A percentile compares a stretch with the other conserved stretches of the same genome.
Conservation (phyloP, 1,284 basidiomycete species). For the Austroboletus niveus region DNA sequence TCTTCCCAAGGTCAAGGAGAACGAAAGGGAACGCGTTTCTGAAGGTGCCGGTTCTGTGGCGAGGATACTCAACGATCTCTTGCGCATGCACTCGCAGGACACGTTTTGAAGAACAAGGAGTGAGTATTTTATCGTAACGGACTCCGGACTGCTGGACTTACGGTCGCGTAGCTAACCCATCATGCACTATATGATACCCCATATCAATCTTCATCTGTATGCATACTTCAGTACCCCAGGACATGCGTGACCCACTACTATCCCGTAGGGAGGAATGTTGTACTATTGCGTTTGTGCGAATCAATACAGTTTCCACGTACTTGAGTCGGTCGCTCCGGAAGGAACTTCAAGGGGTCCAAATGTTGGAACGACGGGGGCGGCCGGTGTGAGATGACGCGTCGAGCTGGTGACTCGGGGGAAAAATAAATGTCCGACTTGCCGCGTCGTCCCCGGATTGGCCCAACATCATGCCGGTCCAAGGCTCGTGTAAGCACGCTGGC, state of each 20-base stretch:
- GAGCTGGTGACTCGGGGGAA: too few relatives aligned
- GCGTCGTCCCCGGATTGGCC: too few relatives aligned
- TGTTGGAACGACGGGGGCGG: too few relatives aligned
- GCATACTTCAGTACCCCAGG: slow-evolving; percentile 24
- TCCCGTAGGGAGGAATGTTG: slow-evolving; percentile 16
- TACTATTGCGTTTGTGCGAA: slow-evolving; percentile 10
- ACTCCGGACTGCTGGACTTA: slow-evolving; percentile 11
- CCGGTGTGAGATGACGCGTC: too few relatives aligned
- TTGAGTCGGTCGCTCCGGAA: too few relatives aligned
- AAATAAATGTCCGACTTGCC: too few relatives aligned
- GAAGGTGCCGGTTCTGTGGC: slow-evolving; percentile 50
- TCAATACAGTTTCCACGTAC: too few relatives aligned
- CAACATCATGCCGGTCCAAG: too few relatives aligned
- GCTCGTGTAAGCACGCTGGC: too few relatives aligned
- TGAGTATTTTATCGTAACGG: slow-evolving; percentile 15
- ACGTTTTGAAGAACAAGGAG: slow-evolving; percentile 25
- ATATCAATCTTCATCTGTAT: slow-evolving; percentile 32
- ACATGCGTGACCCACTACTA: background rate
- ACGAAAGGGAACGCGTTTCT: slow-evolving; percentile 45
- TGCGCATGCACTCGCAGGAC: slow-evolving; percentile 33
- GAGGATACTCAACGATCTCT: slow-evolving; percentile 56
- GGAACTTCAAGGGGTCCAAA: too few relatives aligned
- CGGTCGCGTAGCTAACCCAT: slow-evolving; percentile 11
- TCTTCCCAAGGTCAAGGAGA: slow-evolving; percentile 50
- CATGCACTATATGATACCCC: slow-evolving; percentile 20